Evolutionary conservation across 768 basidiomycete genomes (phyloP), one percentile per base, ranked within the genome.

Genomic region (Boletus rubescentipes): DNA sequence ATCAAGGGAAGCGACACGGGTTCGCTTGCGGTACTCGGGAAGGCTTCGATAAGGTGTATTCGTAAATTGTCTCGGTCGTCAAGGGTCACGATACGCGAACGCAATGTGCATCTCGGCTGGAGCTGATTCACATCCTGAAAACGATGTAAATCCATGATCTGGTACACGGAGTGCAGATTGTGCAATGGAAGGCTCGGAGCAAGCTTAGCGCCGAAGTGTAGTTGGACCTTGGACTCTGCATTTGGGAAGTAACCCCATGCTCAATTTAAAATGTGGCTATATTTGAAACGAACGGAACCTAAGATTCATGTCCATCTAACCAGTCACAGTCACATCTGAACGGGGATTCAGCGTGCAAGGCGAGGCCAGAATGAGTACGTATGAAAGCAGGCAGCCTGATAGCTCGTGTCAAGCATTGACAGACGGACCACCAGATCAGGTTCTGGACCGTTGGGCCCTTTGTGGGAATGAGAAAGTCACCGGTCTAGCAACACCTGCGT

Each of bases 21-120:
- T 26, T 55, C 50, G 37, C 59, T 55, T 49, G 49, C 14, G 46
- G 48, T 34, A 32, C 59, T 56, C 20, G 76, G 74, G 32, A 60
- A 54, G 9, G 79, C 80, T 57, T 84, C 82, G 26, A 85, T 72
- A 34, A 81, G 66, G 54, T 84, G 79, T 41, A 79, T 60, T 45
- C 39, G 61, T 51, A 69, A 49, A 36, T 52, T 68, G 35, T 79
- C 72, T 4, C 84, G 77, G 58, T 80, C 82, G 21, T 73, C 72
- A 32, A 85, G 71, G 2, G 62, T 47, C 7, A 83, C 40, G 1
- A 63, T 65, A n/a, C 75, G 73, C 31, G 61, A 63, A 11, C 46
- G 47, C 8, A 81, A 79, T 0, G 57, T 61, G 43, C 79, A 69
- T 26, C 56, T 58, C 4, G 66, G 48, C 10, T 76, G 67, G 21